Percentiles rank a stretch among this genome's conserved stretches.
Evolutionary conservation across 2,329 filamentous ascomycete genomes (phyloP).

Genomic region (Elsinoe necatrix): DNA sequence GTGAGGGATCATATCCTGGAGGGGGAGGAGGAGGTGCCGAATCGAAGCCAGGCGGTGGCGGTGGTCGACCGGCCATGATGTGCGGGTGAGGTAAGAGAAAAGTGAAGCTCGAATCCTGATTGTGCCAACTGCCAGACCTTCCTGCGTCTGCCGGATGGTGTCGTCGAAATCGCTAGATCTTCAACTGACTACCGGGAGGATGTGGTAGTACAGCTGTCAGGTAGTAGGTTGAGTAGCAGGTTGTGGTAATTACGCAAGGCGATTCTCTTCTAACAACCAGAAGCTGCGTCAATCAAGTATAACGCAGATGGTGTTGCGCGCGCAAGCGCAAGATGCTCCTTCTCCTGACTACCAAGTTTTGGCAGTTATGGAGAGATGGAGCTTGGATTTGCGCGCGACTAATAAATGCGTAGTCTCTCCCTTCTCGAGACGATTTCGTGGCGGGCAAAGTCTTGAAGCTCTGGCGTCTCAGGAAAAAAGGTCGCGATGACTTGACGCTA

Average conservation of each 20-base stretch:
- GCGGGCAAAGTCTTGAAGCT: conserved; percentile 8
- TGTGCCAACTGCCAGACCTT: background rate
- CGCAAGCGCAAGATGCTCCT: background rate
- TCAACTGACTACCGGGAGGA: too few relatives aligned
- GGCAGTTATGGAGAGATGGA: background rate
- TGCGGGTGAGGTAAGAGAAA: background rate
- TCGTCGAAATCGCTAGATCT: too few relatives aligned
- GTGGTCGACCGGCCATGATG: conserved; percentile 46
- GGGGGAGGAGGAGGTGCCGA: conserved; percentile 36
- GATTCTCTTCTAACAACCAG: background rate
- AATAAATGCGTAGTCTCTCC: background rate
- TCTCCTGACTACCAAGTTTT: background rate
- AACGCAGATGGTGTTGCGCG: background rate
- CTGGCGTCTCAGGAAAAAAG: conserved; percentile 2
- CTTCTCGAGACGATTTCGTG: background rate
- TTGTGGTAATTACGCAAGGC: background rate
- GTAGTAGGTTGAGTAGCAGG: background rate
- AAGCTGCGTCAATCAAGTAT: background rate
- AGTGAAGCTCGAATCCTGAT: too few relatives aligned
- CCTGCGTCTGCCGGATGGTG: background rate
- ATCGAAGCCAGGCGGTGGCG: conserved; percentile 60
- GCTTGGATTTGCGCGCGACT: background rate
- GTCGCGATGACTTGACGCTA: background rate
- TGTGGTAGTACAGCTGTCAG: background rate
- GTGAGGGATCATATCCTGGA: conserved; percentile 41